These are phyloP conservation scores for Thalassiosira mediterranea DNA, from an alignment of 352 stramenopile genomes.

Conservation along the genomic window DNA sequence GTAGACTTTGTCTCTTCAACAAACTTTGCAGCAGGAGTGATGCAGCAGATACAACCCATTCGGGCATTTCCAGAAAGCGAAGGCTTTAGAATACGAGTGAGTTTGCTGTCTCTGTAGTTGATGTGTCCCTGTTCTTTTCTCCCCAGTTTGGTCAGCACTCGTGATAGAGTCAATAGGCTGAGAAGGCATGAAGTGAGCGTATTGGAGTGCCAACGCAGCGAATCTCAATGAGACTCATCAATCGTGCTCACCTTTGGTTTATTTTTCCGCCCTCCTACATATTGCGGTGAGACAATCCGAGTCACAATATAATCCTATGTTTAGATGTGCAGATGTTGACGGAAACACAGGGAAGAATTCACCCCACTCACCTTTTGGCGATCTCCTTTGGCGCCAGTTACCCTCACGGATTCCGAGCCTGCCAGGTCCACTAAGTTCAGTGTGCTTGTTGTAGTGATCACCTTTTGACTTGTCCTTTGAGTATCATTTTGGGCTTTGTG, in stretches of 20 bases:
- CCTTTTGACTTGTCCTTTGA: slow-evolving; percentile 52
- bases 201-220: no score
- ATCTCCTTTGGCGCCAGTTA: slow-evolving; percentile 87
- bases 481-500: slow-evolving; percentile 7
- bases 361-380: slow-evolving; percentile 93
- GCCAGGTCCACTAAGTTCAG: slow-evolving; percentile 97
- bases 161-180: slow-evolving; percentile 92
- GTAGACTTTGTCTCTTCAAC: slow-evolving; percentile 92
- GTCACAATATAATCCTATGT: no score
- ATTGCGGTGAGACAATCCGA: no score
- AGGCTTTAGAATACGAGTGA: slow-evolving; percentile 96
- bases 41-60: slow-evolving; percentile 94
- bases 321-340: no score
- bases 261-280: no score
- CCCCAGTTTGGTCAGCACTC: slow-evolving; percentile 87
- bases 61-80: slow-evolving; percentile 93
- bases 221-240: no score
- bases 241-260: no score
- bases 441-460: slow-evolving; percentile 57
- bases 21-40: slow-evolving; percentile 88
- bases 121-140: slow-evolving; percentile 83
- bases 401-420: slow-evolving; percentile 93
- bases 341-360: no score
- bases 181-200: no score
- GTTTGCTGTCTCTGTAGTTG: slow-evolving; percentile 93